These are phyloP conservation scores for Heracleum sosnowskyi DNA, from an alignment of 129 eudicot species.

Conservation along the genomic window DNA sequence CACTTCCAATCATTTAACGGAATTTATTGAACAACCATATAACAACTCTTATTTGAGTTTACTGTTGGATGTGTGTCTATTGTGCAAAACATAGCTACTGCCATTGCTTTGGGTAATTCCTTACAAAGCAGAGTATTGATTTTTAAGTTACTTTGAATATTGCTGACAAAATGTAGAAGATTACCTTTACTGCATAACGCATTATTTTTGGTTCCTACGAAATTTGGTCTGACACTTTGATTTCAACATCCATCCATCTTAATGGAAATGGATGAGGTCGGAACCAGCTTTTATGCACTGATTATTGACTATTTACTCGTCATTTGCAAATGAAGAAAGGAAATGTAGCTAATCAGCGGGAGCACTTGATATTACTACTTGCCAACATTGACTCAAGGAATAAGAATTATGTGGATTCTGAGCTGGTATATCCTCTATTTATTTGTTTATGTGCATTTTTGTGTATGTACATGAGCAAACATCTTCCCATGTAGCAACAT, in stretches of 20 bases:
- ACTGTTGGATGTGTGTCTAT: not conserved
- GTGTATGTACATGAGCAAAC: not conserved
- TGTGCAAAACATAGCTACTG: not conserved
- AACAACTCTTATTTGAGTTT: not conserved
- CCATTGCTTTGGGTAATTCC: not conserved
- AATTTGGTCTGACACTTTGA: not conserved
- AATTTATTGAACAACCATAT: not conserved
- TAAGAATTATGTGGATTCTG: conserved; percentile 37
- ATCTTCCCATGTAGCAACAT: not conserved
- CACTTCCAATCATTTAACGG: not conserved
- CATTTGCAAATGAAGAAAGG: conserved; percentile 68
- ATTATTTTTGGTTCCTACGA: not conserved
- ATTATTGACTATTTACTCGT: conserved; percentile 17
- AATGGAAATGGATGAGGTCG: not conserved
- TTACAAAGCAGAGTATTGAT: not conserved
- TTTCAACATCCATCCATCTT: conserved; percentile 2
- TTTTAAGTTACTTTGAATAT: not conserved
- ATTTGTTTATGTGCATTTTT: not conserved
- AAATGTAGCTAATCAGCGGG: conserved; percentile 97
- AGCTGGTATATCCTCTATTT: conserved; percentile 34
- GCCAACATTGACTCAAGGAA: conserved; percentile 78
- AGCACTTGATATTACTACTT: conserved; percentile 85
- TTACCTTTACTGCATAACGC: not conserved
- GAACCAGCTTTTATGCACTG: conserved; percentile 14
- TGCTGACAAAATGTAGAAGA: not conserved